Base-by-base conservation (phyloP, 2,329 filamentous ascomycete species). In the Colletotrichum somersetense region DNA sequence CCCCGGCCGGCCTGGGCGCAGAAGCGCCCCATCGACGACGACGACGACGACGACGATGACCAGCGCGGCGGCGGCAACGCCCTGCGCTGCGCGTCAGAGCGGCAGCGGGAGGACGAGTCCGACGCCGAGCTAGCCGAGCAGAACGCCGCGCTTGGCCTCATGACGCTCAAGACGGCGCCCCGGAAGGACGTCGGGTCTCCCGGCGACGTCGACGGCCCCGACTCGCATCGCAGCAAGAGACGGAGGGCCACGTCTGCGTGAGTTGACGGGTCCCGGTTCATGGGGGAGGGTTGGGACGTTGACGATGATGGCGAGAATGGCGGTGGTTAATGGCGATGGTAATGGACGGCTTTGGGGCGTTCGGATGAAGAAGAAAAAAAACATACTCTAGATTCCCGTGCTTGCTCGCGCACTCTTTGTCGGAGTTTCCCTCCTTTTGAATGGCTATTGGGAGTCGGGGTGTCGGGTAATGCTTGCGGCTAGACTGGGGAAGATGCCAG, bases 101-200 rank as follows among this genome's bases (percentile, higher is more conserved):
- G 35, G 50, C 46, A 61, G 55, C 53, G 50, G 38, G 71, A 73
- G 48, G 73, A 74, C 62, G 62, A 71, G 46, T 62, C 50, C n/a
- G 66, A 73, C 20, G 67, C 65, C 33, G 76, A 73, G 10, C 81
- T 80, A 0, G 78, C 78, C 16, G 83, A 86, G 62, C 85, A 83
- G 75, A 85, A 84, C 56, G 86, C 85, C 1, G 86, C 86, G 23
- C 78, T 85, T 71, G 76, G 86, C 7, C 77, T 87, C 48, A 83
- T 87, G 84, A 84, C 85, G 63, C 80, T 87, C 35, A 84, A 84
- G 61, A 73, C 56, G n/a, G 63, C 72, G 11, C 62, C 69, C 23
- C 48, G 55, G 57, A 71, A 73, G 65, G 73, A 63, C 40, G 59
- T 62, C n/a, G 66, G 58, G 18, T 52, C 44, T 33, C 30, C 64